Evolutionary conservation across 345 rosid genomes (phyloP).

Genomic region (Turritis glabra): DNA sequence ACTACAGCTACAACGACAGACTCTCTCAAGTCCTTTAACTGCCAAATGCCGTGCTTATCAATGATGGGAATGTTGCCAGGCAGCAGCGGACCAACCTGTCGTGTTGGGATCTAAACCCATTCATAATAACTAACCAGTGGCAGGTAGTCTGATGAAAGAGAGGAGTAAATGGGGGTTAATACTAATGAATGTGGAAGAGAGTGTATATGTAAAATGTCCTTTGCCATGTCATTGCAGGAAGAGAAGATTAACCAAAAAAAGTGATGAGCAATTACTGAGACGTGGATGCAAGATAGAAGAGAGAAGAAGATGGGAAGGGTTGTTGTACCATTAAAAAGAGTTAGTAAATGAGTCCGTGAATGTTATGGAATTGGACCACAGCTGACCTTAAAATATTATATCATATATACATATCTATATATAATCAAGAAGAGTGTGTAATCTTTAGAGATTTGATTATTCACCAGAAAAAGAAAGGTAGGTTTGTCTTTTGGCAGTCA

Average conservation of each 20-base stretch:
- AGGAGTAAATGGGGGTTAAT: not conserved
- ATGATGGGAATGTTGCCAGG: constrained; percentile 50
- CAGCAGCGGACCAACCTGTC: constrained; percentile 51
- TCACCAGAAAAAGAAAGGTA: constrained; percentile 8
- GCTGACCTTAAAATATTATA: not conserved
- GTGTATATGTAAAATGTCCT: not conserved
- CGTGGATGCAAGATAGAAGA: not conserved
- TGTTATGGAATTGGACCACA: constrained; percentile 14
- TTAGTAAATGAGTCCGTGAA: constrained; percentile 1
- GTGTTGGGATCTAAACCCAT: constrained; percentile 59
- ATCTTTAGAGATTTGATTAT: constrained; percentile 3
- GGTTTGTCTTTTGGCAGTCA: constrained; percentile 12
- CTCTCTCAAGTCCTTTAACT: constrained; percentile 44
- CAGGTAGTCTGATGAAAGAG: not conserved
- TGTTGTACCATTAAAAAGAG: constrained; percentile 13
- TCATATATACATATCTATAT: no score
- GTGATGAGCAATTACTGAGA: not conserved
- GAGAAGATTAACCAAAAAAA: not conserved
- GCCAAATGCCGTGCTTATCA: constrained; percentile 73
- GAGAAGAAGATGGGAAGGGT: not conserved
- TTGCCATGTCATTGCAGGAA: constrained; percentile 17
- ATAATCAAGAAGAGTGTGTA: not conserved
- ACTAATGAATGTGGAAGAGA: not conserved
- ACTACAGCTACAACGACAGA: constrained; percentile 15
- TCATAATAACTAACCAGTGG: not conserved